Evolutionary conservation across 2,329 filamentous ascomycete genomes (phyloP).

Genomic region (Pyrenochaeta sp.): DNA sequence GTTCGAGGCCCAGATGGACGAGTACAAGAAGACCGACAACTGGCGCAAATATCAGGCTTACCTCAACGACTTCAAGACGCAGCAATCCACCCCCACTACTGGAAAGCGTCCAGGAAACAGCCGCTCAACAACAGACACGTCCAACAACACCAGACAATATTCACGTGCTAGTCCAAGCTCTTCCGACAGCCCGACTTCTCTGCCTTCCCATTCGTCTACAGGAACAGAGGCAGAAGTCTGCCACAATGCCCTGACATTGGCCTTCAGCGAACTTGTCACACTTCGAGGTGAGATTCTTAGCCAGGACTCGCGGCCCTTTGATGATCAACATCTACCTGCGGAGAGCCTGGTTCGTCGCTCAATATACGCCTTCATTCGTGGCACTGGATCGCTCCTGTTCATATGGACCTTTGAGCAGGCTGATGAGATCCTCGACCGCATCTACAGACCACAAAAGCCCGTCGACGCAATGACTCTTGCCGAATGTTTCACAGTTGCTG

Average conservation of each 20-base stretch:
- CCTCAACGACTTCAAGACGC: constrained; percentile 44
- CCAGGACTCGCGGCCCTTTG: constrained; percentile 32
- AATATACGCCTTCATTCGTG: constrained; percentile 45
- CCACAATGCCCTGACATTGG: constrained; percentile 46
- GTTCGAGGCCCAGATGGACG: constrained; percentile 50
- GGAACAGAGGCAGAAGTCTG: constrained; percentile 39
- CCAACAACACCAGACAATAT: constrained; percentile 29
- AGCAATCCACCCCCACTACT: constrained; percentile 29
- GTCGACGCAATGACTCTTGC: constrained; percentile 45
- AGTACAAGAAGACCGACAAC: constrained; percentile 49
- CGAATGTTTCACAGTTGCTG: constrained; percentile 47
- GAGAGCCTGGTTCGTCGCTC: constrained; percentile 39
- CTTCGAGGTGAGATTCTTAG: constrained; percentile 42
- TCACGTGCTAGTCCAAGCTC: constrained; percentile 41
- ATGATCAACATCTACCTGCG: constrained; percentile 37
- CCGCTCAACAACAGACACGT: constrained; percentile 32
- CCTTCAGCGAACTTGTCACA: constrained; percentile 45
- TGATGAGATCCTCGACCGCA: constrained; percentile 44
- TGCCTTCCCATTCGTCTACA: constrained; percentile 25
- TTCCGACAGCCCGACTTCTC: constrained; percentile 37
- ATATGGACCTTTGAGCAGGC: constrained; percentile 45
- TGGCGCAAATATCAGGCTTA: constrained; percentile 50
- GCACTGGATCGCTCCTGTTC: constrained; percentile 47
- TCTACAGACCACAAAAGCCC: constrained; percentile 39
- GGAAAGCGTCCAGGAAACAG: constrained; percentile 30